Evolutionary conservation across 306 rosid genomes (phyloP).

Genomic region (Trifolium repens): DNA sequence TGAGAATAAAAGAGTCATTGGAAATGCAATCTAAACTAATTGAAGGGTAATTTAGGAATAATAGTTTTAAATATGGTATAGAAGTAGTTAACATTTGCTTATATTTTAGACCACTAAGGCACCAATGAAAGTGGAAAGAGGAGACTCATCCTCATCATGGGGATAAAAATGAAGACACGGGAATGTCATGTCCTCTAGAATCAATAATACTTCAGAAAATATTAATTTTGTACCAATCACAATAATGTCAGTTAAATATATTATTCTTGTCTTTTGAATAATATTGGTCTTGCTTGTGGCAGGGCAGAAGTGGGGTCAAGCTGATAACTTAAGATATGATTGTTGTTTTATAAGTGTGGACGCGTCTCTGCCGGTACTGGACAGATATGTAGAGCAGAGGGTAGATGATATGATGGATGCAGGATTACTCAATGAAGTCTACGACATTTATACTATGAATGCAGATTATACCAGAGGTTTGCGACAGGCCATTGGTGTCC

Average conservation of each 20-base stretch:
- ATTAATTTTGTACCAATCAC: neutral
- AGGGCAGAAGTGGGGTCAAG: constrained; percentile 99
- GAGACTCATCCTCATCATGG: neutral
- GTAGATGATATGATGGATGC: constrained; percentile 81
- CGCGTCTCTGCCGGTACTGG: constrained; percentile 78
- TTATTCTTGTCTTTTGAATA: constrained; percentile 15
- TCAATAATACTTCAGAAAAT: neutral
- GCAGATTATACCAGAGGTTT: constrained; percentile 85
- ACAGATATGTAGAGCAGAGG: constrained; percentile 80
- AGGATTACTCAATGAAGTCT: constrained; percentile 86
- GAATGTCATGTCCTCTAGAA: neutral
- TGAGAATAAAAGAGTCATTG: too few species aligned
- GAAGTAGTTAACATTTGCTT: too few species aligned
- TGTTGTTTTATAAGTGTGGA: constrained; percentile 82
- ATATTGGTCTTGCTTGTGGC: constrained; percentile 59
- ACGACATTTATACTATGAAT: constrained; percentile 61
- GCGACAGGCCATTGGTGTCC: constrained; percentile 86
- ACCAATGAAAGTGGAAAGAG: neutral
- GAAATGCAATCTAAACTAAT: too few species aligned
- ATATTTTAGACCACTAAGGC: too few species aligned
- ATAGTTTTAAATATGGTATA: too few species aligned
- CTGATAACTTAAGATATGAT: constrained; percentile 73
- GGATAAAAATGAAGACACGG: neutral
- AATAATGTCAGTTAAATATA: neutral
- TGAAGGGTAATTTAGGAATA: too few species aligned